Evolutionary conservation across 768 basidiomycete species (phyloP).

Genomic region (Nidularia pulvinata): DNA sequence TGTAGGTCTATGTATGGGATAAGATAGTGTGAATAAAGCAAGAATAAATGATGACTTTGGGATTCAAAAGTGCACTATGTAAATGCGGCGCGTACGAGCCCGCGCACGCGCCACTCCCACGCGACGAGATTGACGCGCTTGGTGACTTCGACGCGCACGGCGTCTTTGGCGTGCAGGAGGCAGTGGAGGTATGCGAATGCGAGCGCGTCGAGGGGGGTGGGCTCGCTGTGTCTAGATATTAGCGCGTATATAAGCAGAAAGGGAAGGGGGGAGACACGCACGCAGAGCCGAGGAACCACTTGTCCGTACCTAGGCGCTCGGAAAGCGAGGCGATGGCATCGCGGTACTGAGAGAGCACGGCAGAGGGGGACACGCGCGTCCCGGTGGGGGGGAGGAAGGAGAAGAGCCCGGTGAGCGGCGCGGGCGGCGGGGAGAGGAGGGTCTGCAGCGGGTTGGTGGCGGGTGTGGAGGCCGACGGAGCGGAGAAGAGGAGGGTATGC

Average conservation of each 20-base stretch:
- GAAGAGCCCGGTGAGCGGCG: constrained; percentile 69
- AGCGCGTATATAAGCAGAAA: not conserved
- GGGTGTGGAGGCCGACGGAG: constrained; percentile 15
- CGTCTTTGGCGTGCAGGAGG: constrained; percentile 47
- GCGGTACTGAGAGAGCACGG: constrained; percentile 57
- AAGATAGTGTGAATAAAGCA: no score
- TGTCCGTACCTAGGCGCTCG: constrained; percentile 72
- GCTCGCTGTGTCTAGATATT: constrained; percentile 39
- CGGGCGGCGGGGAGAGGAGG: constrained; percentile 62
- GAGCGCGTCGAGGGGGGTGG: constrained; percentile 82
- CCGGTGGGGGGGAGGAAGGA: constrained; percentile 65
- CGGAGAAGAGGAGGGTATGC: constrained; percentile 36
- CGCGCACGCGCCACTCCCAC: constrained; percentile 75
- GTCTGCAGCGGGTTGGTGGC: constrained; percentile 36
- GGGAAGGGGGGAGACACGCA: constrained; percentile 20
- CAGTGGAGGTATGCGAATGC: constrained; percentile 80
- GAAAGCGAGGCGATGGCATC: constrained; percentile 76
- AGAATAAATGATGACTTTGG: not conserved
- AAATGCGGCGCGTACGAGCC: constrained; percentile 56
- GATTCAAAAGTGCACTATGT: not conserved
- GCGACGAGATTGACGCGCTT: constrained; percentile 76
- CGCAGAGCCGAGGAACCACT: constrained; percentile 82
- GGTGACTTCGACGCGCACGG: constrained; percentile 62
- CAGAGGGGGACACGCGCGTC: constrained; percentile 46
- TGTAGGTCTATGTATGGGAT: no score